phyloP scores from a whole-genome alignment of 139 green algal species.

The Coelastrella sp. region DNA sequence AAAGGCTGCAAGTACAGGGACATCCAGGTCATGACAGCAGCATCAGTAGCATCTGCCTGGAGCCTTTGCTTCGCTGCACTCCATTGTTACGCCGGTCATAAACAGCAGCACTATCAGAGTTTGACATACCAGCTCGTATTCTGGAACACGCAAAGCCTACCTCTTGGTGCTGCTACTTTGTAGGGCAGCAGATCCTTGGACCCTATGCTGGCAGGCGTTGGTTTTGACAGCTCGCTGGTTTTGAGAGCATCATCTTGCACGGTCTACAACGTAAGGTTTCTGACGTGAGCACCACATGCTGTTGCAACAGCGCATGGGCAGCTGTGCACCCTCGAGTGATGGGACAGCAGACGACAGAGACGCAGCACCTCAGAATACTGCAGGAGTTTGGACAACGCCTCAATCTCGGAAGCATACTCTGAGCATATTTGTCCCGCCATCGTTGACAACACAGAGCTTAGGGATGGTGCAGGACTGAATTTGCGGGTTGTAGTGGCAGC shows the following conservation, averaged over 20 bases:
- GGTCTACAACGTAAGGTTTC: neutral
- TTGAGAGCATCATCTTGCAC: constrained; percentile 8
- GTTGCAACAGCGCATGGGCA: too few species aligned
- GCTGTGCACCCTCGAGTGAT: neutral
- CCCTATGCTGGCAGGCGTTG: constrained; percentile 59
- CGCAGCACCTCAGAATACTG: neutral
- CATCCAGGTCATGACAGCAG: too few species aligned
- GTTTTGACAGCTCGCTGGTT: neutral
- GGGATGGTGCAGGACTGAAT: too few species aligned
- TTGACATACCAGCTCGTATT: too few species aligned
- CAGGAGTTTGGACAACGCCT: constrained; percentile 53
- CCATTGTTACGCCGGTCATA: too few species aligned
- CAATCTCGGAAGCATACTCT: constrained; percentile 42
- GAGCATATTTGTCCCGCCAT: neutral
- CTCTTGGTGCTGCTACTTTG: constrained; percentile 61
- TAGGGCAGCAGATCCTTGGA: constrained; percentile 64
- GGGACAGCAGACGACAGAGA: neutral
- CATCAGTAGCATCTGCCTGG: too few species aligned
- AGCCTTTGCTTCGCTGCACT: too few species aligned
- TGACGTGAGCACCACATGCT: too few species aligned
- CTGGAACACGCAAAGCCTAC: constrained; percentile 34
- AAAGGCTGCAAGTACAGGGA: constrained; percentile 28
- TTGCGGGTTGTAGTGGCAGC: neutral
- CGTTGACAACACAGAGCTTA: too few species aligned
- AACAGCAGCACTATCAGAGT: too few species aligned